A percentile compares a stretch with the other conserved stretches of the same genome.
Conservation (phyloP, 169 alveolate genomes). For the Plasmodium fragile region DNA sequence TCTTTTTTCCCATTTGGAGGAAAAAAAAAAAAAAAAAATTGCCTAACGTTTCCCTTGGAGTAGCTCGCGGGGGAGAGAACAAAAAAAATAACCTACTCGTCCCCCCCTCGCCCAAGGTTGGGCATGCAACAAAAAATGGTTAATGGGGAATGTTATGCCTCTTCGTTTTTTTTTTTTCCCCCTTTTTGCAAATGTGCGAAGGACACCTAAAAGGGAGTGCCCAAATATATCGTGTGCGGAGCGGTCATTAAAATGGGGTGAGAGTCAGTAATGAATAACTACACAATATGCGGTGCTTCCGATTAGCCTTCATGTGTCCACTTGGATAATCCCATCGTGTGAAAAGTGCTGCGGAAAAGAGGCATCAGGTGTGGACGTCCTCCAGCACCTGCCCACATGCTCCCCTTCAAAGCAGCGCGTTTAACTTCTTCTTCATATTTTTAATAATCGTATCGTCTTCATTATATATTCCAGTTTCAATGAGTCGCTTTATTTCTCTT, state of each 20-base stretch:
- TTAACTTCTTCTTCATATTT: conserved; percentile 43
- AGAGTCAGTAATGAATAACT: background rate
- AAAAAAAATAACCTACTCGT: background rate
- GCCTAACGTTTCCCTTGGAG: background rate
- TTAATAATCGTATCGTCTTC: conserved; percentile 52
- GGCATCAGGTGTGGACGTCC: background rate
- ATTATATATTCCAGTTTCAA: conserved; percentile 54
- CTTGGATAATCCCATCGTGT: background rate
- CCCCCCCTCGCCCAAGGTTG: background rate
- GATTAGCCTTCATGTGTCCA: background rate
- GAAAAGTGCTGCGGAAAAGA: background rate
- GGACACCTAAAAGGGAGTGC: background rate
- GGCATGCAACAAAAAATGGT: background rate
- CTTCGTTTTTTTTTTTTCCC: too few relatives aligned
- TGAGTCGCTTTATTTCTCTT: conserved; percentile 55
- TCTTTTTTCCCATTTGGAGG: background rate
- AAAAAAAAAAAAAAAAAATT: background rate
- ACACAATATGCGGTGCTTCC: background rate
- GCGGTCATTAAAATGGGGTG: background rate
- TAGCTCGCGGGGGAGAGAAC: background rate
- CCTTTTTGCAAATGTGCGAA: background rate
- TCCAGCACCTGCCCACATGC: background rate
- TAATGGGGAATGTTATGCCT: background rate
- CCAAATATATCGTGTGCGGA: background rate
- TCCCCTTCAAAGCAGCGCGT: background rate